A percentile compares a stretch with the other conserved stretches of the same genome.
These are phyloP conservation scores for Suillus bovinus DNA, from an alignment of 768 basidiomycete species.

Conservation along the genomic window DNA sequence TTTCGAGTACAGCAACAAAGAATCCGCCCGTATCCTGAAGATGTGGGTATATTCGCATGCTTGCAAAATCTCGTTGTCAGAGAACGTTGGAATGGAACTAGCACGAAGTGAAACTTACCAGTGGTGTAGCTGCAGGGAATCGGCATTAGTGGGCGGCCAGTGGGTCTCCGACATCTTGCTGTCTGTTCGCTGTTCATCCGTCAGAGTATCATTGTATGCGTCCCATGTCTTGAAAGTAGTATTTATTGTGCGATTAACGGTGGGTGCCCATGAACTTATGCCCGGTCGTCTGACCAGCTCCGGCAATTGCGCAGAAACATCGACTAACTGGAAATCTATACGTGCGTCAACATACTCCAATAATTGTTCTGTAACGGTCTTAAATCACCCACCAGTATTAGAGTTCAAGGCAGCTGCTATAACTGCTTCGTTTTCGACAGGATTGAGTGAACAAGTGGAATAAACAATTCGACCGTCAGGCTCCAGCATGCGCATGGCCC, in stretches of 20 bases:
- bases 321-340: slow-evolving; percentile 74
- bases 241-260: slow-evolving; percentile 53
- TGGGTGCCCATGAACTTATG: slow-evolving; percentile 75
- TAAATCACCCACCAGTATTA: slow-evolving; percentile 55
- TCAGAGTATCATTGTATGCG: slow-evolving; percentile 52
- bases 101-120: slow-evolving; percentile 51
- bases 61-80: slow-evolving; percentile 27
- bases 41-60: slow-evolving; percentile 91
- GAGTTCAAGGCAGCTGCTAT: slow-evolving; percentile 78
- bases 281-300: slow-evolving; percentile 77
- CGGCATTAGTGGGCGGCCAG: slow-evolving; percentile 77
- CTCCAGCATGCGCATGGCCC: slow-evolving; percentile 88
- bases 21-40: slow-evolving; percentile 97
- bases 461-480: slow-evolving; percentile 90
- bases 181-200: slow-evolving; percentile 48
- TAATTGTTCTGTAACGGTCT: neutral
- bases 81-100: neutral
- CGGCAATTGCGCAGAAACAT: slow-evolving; percentile 72
- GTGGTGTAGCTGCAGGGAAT: slow-evolving; percentile 60
- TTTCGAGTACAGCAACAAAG: slow-evolving; percentile 89
- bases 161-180: slow-evolving; percentile 69
- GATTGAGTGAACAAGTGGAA: slow-evolving; percentile 97
- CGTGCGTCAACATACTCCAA: neutral
- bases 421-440: slow-evolving; percentile 96
- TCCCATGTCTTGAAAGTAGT: slow-evolving; percentile 60